Percentiles rank a stretch among this genome's conserved stretches.
phyloP scores from a whole-genome alignment of 2,329 filamentous ascomycete species.

The Tolypocladium cylindrosporum region DNA sequence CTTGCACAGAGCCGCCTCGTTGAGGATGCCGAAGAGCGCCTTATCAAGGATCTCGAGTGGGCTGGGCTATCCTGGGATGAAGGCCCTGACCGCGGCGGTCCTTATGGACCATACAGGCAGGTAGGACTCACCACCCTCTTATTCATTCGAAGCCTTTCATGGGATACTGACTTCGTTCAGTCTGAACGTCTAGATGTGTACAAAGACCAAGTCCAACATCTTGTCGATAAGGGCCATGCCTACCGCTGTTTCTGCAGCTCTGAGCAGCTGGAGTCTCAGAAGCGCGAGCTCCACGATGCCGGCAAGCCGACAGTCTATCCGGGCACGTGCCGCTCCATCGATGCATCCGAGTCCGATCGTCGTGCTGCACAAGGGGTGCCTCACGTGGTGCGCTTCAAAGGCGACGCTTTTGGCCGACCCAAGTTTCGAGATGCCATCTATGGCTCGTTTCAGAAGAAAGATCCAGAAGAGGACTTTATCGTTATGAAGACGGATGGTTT shows the following conservation, averaged over 20 bases:
- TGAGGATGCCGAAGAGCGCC: slow-evolving; percentile 62
- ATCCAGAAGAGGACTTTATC: slow-evolving; percentile 68
- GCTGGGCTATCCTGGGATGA: slow-evolving; percentile 90
- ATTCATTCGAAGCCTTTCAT: not conserved
- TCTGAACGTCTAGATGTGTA: slow-evolving; percentile 74
- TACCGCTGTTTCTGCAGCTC: slow-evolving; percentile 90
- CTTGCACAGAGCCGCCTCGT: slow-evolving; percentile 63
- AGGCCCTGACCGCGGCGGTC: slow-evolving; percentile 74
- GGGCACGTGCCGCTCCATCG: slow-evolving; percentile 61
- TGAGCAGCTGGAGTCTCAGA: slow-evolving; percentile 58
- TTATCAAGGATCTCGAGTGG: slow-evolving; percentile 79
- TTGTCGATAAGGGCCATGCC: slow-evolving; percentile 63
- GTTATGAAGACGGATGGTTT: slow-evolving; percentile 84
- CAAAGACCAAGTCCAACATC: slow-evolving; percentile 53
- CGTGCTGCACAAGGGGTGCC: slow-evolving; percentile 58
- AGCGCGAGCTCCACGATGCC: slow-evolving; percentile 47
- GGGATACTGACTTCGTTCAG: slow-evolving; percentile 27
- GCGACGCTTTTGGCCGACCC: slow-evolving; percentile 43
- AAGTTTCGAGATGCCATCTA: slow-evolving; percentile 72
- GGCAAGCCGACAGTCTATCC: slow-evolving; percentile 37
- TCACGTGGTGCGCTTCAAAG: slow-evolving; percentile 69
- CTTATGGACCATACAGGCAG: slow-evolving; percentile 78
- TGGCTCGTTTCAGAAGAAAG: slow-evolving; percentile 49
- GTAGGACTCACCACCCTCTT: slow-evolving; percentile 29
- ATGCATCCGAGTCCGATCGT: slow-evolving; percentile 57